A percentile compares a stretch with the other conserved stretches of the same genome.
These are phyloP conservation scores for Agapanthus africanus DNA, from an alignment of 106 monocot species.

Conservation along the genomic window DNA sequence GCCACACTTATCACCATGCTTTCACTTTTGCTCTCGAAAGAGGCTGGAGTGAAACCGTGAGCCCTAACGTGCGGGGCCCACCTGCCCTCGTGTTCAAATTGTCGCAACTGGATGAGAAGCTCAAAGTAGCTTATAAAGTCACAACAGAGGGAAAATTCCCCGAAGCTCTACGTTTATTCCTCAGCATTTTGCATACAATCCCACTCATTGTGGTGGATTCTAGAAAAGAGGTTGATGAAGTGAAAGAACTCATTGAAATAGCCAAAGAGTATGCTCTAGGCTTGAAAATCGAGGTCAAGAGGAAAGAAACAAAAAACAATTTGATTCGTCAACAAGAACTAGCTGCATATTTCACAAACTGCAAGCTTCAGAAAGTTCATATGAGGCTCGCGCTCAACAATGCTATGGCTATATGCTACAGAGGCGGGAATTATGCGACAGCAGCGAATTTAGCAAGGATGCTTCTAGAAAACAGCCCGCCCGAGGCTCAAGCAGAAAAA, in stretches of 20 bases:
- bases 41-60: slow-evolving; percentile 48
- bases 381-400: slow-evolving; percentile 34
- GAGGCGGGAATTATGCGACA: slow-evolving; percentile 32
- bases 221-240: slow-evolving; percentile 59
- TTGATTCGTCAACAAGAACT: slow-evolving; percentile 46
- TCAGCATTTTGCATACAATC: slow-evolving; percentile 41
- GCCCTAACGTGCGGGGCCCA: slow-evolving; percentile 35
- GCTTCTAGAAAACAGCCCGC: slow-evolving; percentile 48
- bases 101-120: slow-evolving; percentile 49
- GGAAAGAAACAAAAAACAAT: slow-evolving; percentile 45
- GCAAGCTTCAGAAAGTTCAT: slow-evolving; percentile 54
- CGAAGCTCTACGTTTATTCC: slow-evolving; percentile 46
- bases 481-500: slow-evolving; percentile 36
- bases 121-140: slow-evolving; percentile 31
- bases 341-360: slow-evolving; percentile 60
- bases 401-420: slow-evolving; percentile 56
- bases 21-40: slow-evolving; percentile 42
- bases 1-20: slow-evolving; percentile 38
- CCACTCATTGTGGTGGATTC: slow-evolving; percentile 57
- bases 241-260: slow-evolving; percentile 54
- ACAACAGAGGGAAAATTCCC: slow-evolving; percentile 55
- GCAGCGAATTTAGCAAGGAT: slow-evolving; percentile 47
- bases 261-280: slow-evolving; percentile 45
- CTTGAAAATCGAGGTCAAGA: slow-evolving; percentile 48
- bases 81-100: slow-evolving; percentile 45